Evolutionary conservation across 495 filamentous ascomycete genomes (phyloP), one percentile per base, ranked within the genome.

Genomic region (Aspergillus heteromorphus): DNA sequence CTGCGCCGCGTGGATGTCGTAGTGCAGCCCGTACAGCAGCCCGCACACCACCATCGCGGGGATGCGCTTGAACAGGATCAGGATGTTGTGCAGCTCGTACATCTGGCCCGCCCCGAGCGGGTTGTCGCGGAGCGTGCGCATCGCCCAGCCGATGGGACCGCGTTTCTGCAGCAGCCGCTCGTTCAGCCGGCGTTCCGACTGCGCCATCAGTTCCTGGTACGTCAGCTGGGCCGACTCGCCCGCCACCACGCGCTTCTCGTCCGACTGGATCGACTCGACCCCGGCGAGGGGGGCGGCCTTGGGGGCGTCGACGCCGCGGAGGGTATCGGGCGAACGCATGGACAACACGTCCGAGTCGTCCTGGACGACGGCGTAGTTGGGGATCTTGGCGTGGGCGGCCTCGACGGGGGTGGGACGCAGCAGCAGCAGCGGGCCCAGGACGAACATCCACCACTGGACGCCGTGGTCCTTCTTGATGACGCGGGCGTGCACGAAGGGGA

Each of bases 1-100:
- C 73, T 88, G 85, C 14, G 85, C 76, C 30, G 75, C 74, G 76
- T 88, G 85, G 68, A 89, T 87, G 58, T 89, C 86, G 71, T 87
- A 89, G 76, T 88, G 72, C 19, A 83, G 55, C 61, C 85, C 86
- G 62, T 89, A 89, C 21, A 87, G 75, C 8, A 73, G 60, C 41
- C 76, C 84, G 58, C 65, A 71, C 47, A 75, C 68, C 58, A 84
- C 66, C 58, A 73, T 72, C 45, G 86, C 83, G 4, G 86, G 85
- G 20, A 87, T 53, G 48, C 86, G 83, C 63, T 77, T 83, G 48
- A 72, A 13, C 40, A 85, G 50, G 41, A 72, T 73, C 60, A 67
- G 73, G n/a, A 87, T 73, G 74, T 88, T 87, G 65, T 81, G 73
- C 27, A 77, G 8, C 65, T 88, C 86, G 74, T 88, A 86, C 45